A percentile compares a stretch with the other conserved stretches of the same genome.
Conservation (phyloP, 768 basidiomycete species). For the Kondoa malvinella region DNA sequence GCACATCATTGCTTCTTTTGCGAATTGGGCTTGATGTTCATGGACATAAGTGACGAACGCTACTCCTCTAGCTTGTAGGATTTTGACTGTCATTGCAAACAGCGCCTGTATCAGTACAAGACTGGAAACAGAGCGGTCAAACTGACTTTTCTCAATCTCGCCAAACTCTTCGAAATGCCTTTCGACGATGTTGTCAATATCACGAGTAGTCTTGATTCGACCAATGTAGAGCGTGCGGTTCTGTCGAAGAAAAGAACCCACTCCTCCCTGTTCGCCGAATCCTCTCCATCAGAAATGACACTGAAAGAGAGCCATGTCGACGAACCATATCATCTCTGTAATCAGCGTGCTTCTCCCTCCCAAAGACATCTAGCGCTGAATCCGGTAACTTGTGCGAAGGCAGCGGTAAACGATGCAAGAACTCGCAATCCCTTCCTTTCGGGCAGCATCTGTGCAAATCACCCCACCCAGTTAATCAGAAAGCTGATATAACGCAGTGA, state of each 20-base stretch:
- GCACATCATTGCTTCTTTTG: constrained; percentile 97
- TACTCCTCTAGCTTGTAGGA: constrained; percentile 82
- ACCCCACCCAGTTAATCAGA: neutral
- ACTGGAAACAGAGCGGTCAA: neutral
- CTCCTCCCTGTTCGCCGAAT: constrained; percentile 46
- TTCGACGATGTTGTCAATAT: constrained; percentile 77
- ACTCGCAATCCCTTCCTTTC: constrained; percentile 61
- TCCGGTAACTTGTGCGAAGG: constrained; percentile 53
- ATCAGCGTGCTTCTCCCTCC: constrained; percentile 87
- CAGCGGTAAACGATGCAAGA: constrained; percentile 73
- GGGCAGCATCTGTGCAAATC: neutral
- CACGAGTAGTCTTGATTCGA: constrained; percentile 63
- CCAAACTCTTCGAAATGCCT: constrained; percentile 96
- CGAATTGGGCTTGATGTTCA: constrained; percentile 79
- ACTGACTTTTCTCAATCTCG: constrained; percentile 69
- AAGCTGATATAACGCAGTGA: constrained; percentile 36
- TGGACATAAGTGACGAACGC: constrained; percentile 89
- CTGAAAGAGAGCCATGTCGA: neutral
- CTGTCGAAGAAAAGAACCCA: constrained; percentile 83
- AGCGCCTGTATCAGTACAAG: neutral
- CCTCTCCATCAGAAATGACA: neutral
- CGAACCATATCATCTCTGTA: constrained; percentile 84
- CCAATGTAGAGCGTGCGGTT: constrained; percentile 92
- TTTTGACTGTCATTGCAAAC: constrained; percentile 44
- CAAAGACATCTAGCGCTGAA: constrained; percentile 89